phyloP scores from a whole-genome alignment of 495 filamentous ascomycete species.

The Penicillium tannophilum region DNA sequence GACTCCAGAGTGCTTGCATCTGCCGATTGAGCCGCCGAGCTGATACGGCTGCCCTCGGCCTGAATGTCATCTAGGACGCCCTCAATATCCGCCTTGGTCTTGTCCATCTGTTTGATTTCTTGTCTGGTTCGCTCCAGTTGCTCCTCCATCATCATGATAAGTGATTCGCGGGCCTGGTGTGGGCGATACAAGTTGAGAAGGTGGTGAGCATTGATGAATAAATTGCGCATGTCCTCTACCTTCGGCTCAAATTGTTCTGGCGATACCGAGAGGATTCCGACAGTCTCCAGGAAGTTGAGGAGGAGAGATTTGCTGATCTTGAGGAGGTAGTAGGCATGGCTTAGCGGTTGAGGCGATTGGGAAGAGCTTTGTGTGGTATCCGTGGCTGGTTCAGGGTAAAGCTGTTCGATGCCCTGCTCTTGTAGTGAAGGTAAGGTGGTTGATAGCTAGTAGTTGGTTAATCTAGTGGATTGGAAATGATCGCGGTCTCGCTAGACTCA shows the following conservation, averaged over 20 bases:
- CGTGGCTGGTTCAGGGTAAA: constrained; percentile 60
- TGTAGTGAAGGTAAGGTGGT: constrained; percentile 68
- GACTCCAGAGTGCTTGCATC: constrained; percentile 10
- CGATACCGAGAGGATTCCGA: constrained; percentile 66
- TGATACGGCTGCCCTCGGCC: constrained; percentile 38
- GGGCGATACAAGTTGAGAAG: constrained; percentile 93
- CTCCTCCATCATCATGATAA: constrained; percentile 91
- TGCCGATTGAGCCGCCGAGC: constrained; percentile 8
- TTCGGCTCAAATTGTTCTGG: constrained; percentile 65
- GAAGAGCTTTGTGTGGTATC: constrained; percentile 36
- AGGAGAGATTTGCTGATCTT: constrained; percentile 78
- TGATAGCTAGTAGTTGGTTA: constrained; percentile 40
- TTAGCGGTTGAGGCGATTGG: constrained; percentile 46
- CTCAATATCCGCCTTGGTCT: constrained; percentile 71
- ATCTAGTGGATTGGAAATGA: background rate
- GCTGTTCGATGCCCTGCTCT: constrained; percentile 67
- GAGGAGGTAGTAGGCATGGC: constrained; percentile 76
- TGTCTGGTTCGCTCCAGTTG: constrained; percentile 70
- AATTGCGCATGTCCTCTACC: constrained; percentile 69
- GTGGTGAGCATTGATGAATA: constrained; percentile 88
- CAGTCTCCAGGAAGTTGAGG: constrained; percentile 80
- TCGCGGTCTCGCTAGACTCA: constrained; percentile 30
- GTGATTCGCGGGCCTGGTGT: constrained; percentile 88
- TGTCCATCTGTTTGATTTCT: constrained; percentile 78
- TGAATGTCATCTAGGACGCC: constrained; percentile 65